Base-by-base conservation (phyloP, 306 rosid genomes). In the Alnus glutinosa region DNA sequence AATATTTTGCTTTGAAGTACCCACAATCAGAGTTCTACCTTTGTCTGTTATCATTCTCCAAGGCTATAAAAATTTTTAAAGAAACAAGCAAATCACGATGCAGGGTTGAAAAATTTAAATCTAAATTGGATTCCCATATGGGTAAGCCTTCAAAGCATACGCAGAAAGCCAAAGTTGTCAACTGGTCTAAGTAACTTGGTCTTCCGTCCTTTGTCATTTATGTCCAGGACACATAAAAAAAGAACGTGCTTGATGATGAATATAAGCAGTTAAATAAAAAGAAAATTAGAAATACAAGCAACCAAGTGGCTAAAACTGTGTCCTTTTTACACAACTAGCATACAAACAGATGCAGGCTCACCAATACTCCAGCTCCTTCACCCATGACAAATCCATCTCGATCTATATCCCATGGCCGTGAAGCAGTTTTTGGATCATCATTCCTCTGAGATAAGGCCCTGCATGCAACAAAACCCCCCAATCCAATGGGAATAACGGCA, bases 361-460 rank as follows among this genome's bases (percentile, higher is more conserved):
- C 98, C 96, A 96, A 74, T 76, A 96, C 89, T 77, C 99, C 99
- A 83, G 99, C 86, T 67, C 99, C 98, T 89, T 96, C 99, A 19
- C 99, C 98, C 98, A 93, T 93, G 59, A 96, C 99, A 91, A 96
- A 96, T 62, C 99, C 99, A 83, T 96, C 98, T 55, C 99, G 89
- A 14, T 82, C 99, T 81, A 68, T 89, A 81, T 96, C 99, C 99
- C 99, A 96, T n/a, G 99, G 99, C 88, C 99, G 90, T 0, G 99
- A 96, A 83, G 99, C 99, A 79, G 99, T 96, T 90, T 87, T 83
- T 9, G 98, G 99, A 72, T 96, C 98, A 83, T 96, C 96, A 42
- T 96, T 96, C 80, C 99, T 89, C 88, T 93, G 98, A 74, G 98
- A 96, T 44, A 96, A 84, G 9, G 99, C 99, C 84, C 99, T 86